Base-by-base conservation (phyloP, 2,329 filamentous ascomycete genomes). In the Curvularia sp. region DNA sequence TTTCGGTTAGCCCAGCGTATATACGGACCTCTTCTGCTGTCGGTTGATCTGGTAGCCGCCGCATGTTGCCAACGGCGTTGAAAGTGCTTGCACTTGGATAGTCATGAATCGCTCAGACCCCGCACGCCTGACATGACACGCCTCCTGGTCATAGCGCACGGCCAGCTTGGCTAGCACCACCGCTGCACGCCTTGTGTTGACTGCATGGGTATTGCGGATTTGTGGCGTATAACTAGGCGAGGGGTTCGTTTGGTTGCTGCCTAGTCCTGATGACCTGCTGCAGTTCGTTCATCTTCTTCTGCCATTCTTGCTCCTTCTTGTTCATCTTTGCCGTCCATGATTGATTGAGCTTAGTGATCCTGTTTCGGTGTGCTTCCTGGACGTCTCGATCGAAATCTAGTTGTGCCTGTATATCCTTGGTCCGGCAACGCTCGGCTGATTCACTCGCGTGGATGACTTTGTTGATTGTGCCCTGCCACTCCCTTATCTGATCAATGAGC, bases 341-440 rank as follows among this genome's bases (percentile, higher is more conserved):
- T 25, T 21, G 34, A n/a, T 46, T 21, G 12, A 53, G 25, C 3
- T 38, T 13, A 8, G 28, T 19, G 2, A 54, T 42, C n/a, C 42
- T 27, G 6, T 32, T 28, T 25, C 32, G 15, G 18, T 53, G 49
- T n/a, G 30, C 23, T 19, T 28, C 39, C 36, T 46, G 32, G 3
- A 57, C 18, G 4, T 42, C 41, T 10, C 21, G 21, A 28, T 60
- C 54, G 21, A 53, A 53, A 15, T 50, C 23, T n/a, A 60, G 39
- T 15, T 60, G 39, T 18, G 10, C 30, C 21, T 53, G 19, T 1
- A 57, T 4, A 8, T 57, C 39, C 34, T 49, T 19, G 39, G 45
- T 54, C 15, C 49, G 46, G 32, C 19, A 21, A 15, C 15, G 25
- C 38, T 59, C 56, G 27, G 47, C 52, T 19, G 52, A 28, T 48